phyloP scores from a whole-genome alignment of 306 rosid genomes.

The Oxytropis ochrocephala region DNA sequence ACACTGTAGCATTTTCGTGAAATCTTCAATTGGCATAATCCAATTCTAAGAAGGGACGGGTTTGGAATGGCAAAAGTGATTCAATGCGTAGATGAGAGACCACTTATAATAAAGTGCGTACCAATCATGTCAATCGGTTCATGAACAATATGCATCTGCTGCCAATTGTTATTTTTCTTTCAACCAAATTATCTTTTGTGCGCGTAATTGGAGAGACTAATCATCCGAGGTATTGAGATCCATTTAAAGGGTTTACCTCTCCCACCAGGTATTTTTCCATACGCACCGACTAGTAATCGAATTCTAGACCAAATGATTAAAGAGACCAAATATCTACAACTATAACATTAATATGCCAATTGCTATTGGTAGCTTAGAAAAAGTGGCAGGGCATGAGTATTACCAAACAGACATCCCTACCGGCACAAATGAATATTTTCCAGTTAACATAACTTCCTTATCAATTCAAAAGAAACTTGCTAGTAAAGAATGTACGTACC shows the following conservation, averaged over 20 bases:
- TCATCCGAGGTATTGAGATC: too few relatives aligned
- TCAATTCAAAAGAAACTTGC: slow-evolving; percentile 4
- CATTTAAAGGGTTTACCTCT: too few relatives aligned
- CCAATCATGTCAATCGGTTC: neutral
- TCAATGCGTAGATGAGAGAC: neutral
- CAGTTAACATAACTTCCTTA: neutral
- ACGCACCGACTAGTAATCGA: too few relatives aligned
- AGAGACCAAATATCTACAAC: too few relatives aligned
- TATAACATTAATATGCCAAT: too few relatives aligned
- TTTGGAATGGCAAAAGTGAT: neutral
- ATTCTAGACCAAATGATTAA: too few relatives aligned
- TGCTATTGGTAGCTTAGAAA: slow-evolving; percentile 1
- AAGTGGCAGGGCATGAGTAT: neutral
- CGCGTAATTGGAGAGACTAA: too few relatives aligned
- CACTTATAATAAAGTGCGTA: too few relatives aligned
- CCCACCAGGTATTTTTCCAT: too few relatives aligned
- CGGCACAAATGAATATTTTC: slow-evolving; percentile 26
- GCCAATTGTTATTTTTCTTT: neutral
- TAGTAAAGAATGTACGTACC: slow-evolving; percentile 24
- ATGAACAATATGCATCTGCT: neutral
- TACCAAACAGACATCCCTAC: slow-evolving; percentile 21
- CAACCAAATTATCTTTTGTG: too few relatives aligned
- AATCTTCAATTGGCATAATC: too few relatives aligned
- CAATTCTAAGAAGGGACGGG: neutral
- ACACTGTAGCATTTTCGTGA: too few relatives aligned